Base-by-base conservation (phyloP, 306 rosid genomes). In the Prosopis cineraria region DNA sequence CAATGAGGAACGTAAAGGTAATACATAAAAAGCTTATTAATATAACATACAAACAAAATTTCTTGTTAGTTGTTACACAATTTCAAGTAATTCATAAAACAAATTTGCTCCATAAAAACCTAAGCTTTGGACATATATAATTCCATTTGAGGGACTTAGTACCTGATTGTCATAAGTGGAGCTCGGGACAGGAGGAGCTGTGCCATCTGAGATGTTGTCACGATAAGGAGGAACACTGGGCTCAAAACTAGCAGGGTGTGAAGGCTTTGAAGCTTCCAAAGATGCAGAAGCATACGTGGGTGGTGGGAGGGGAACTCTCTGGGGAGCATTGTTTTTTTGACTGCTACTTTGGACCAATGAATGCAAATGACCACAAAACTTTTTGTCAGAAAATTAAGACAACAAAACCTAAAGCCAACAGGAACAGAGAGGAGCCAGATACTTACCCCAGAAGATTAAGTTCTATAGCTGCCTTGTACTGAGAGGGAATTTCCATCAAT, bases 401-500 rank as follows among this genome's bases (percentile, higher is more conserved):
- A 56, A 73, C 24, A 64, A 64, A 43, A 31, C 34, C 20, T 27
- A 16, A 33, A 80, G 34, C 20, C 62, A 63, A 79, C 41, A 56
- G 25, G 45, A 68, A 73, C 5, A 52, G 82, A 47, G 64, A 62
- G 33, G 40, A 65, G 81, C 56, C 13, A 75, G 24, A 68, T 64
- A 68, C 71, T 75, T 87, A 95, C 99, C 99, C 99, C 22, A 95
- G 79, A 62, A 93, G 33, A 76, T 79, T 84, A 73, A 85, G 90
- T 82, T 95, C 99, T 80, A 95, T 80, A 9, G 98, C 90, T 50
- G 98, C 99, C 78, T 95, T 93, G 73, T 95, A 95, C 81, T 95
- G 99, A 45, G 97, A 78, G 68, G 99, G 99, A 85, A 95, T 93
- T 83, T 95, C 99, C 99, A 95, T 95, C 86, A 95, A 82, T 36